Base-by-base conservation (phyloP, 2,329 filamentous ascomycete species). In the Cordyceps javanica region DNA sequence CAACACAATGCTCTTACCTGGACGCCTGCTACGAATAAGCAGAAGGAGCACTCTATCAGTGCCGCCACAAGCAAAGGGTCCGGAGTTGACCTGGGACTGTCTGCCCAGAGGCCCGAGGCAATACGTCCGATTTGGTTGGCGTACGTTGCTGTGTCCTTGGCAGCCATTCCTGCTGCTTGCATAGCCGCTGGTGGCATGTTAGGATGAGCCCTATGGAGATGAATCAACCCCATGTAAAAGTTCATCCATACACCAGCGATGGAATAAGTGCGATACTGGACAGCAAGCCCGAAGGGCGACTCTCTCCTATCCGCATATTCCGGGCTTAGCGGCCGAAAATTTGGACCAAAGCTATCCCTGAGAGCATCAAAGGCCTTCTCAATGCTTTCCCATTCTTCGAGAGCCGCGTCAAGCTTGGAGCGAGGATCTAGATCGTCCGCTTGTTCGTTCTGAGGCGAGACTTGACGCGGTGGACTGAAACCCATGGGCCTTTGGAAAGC, bases 161-260 rank as follows among this genome's bases (percentile, higher is more conserved):
- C 90, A 10, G 89, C 85, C 62, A 95, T 80, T 8, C 87, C 88
- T 0, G 91, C 91, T 3, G 94, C 91, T 65, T 91, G 83, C 83
- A 96, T 91, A 36, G 91, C 89, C 9, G 92, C 86, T 0, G 93
- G 91, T 0, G 92, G 93, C 91, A 97, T 97, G 25, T 82, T 83
- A 0, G 94, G 94, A 64, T 97, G 92, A 1, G 86, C 80, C 34
- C 94, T 82, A 59, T 93, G 78, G n/a, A 94, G 80, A 55, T 92
- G 81, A 58, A 97, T 93, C 48, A 91, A 80, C 0, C 87, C 87
- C 78, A 93, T 90, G 71, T 96, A 89, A 69, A 90, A 92, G 62
- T 92, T 88, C 67, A 89, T 85, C 90, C 91, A 96, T 23, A 97
- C 79, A 34, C 90, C 88, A 3, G 89, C 90, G 61, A 97, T 88